These are phyloP conservation scores for Hypocrella siamensis DNA, from an alignment of 2,329 filamentous ascomycete genomes.

Conservation along the genomic window DNA sequence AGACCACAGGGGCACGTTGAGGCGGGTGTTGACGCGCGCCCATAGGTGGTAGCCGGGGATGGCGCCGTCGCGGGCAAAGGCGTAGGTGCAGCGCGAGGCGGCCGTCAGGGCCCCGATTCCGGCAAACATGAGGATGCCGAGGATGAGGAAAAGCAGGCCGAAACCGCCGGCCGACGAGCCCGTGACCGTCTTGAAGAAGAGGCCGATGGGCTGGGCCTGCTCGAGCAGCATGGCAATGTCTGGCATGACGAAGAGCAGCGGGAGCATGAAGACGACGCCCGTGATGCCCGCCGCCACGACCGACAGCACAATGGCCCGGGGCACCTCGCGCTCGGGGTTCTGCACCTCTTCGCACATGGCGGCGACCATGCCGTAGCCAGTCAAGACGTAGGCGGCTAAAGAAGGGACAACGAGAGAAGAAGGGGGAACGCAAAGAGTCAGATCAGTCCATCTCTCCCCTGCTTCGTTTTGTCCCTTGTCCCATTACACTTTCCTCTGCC, in stretches of 20 bases:
- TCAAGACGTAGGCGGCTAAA: conserved; percentile 22
- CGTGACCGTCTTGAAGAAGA: conserved; percentile 61
- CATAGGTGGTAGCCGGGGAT: conserved; percentile 55
- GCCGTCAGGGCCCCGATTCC: conserved; percentile 62
- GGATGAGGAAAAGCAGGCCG: conserved; percentile 57
- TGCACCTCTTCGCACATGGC: conserved; percentile 48
- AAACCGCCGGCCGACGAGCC: conserved; percentile 60
- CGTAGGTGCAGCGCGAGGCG: conserved; percentile 58
- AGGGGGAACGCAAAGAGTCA: too few relatives aligned
- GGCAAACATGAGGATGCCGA: conserved; percentile 64
- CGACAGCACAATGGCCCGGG: conserved; percentile 51
- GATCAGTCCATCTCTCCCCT: too few relatives aligned
- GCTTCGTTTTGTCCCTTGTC: too few relatives aligned
- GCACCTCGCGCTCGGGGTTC: conserved; percentile 43
- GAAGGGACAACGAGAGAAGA: background rate
- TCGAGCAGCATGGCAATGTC: conserved; percentile 45
- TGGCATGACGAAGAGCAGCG: conserved; percentile 61
- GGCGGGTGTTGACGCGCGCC: conserved; percentile 45
- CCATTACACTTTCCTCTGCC: too few relatives aligned
- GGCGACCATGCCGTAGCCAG: conserved; percentile 35
- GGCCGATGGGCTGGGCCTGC: conserved; percentile 59
- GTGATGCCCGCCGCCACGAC: conserved; percentile 50
- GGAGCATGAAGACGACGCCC: conserved; percentile 49
- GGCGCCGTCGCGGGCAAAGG: conserved; percentile 60
- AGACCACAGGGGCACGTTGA: conserved; percentile 57